Conservation (phyloP, 805 yeast species). For the Metahyphopichia silvanorum region DNA sequence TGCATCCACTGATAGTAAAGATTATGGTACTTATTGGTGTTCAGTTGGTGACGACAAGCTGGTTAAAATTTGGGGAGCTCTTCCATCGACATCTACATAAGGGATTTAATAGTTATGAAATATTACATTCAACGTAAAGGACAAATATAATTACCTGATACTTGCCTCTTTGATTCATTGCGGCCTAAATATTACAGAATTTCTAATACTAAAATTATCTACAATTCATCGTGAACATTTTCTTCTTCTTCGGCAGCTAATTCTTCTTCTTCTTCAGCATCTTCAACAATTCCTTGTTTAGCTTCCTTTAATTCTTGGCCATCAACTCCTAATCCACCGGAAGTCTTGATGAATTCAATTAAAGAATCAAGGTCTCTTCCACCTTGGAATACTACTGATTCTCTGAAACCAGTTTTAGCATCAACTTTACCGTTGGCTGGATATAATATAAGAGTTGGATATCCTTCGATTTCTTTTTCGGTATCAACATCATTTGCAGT, state of each 20-base stretch:
- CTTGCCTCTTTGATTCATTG: no score
- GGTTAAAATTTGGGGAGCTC: slow-evolving; percentile 63
- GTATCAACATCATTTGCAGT: slow-evolving; percentile 85
- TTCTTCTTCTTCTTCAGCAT: slow-evolving; percentile 19
- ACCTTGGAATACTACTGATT: slow-evolving; percentile 53
- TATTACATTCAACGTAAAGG: slow-evolving; percentile 1
- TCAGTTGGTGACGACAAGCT: slow-evolving; percentile 81
- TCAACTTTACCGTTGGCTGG: slow-evolving; percentile 64
- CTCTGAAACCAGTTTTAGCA: slow-evolving; percentile 40
- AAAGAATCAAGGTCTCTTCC: slow-evolving; percentile 77
- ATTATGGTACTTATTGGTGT: slow-evolving; percentile 58
- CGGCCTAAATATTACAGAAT: no score
- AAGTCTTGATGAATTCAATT: slow-evolving; percentile 64
- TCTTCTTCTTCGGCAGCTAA: slow-evolving; percentile 15
- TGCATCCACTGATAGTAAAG: no score
- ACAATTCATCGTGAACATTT: slow-evolving; percentile 6
- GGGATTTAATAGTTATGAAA: background rate
- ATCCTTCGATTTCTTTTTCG: slow-evolving; percentile 65
- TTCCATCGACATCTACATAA: no score
- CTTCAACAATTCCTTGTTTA: slow-evolving; percentile 25
- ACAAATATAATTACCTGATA: slow-evolving; percentile 2
- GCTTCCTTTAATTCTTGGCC: slow-evolving; percentile 30
- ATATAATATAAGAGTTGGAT: slow-evolving; percentile 88
- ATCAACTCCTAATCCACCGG: slow-evolving; percentile 64
- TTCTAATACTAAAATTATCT: no score